Evolutionary conservation across 1,139 yeast species (phyloP).

Genomic region (Blastobotrys malaysiensis): DNA sequence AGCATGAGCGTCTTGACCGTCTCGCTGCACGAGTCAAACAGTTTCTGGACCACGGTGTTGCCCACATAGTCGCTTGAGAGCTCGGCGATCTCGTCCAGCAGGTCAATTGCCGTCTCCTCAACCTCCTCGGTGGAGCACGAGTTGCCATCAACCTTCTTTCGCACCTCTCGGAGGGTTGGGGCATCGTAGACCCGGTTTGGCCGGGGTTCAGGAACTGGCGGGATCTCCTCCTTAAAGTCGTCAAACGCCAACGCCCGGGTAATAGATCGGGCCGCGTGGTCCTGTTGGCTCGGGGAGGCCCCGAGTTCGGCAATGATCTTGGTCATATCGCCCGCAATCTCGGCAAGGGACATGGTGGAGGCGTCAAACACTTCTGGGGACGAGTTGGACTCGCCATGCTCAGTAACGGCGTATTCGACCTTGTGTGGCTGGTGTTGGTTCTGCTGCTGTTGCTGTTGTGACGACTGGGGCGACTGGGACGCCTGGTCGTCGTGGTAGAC

Average conservation of each 20-base stretch:
- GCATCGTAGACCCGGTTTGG: conserved; percentile 70
- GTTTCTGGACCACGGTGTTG: conserved; percentile 88
- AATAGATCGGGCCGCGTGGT: conserved; percentile 19
- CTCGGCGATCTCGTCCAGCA: conserved; percentile 88
- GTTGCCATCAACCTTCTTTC: conserved; percentile 46
- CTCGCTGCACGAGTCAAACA: conserved; percentile 68
- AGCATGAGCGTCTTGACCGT: conserved; percentile 77
- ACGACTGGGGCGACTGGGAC: neutral
- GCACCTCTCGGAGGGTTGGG: conserved; percentile 61
- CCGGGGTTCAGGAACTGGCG: conserved; percentile 33
- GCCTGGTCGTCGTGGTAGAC: neutral
- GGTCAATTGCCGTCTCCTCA: conserved; percentile 77
- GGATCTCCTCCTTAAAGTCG: conserved; percentile 25
- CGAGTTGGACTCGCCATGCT: conserved; percentile 9
- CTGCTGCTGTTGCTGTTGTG: conserved; percentile 1
- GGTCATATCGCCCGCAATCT: conserved; percentile 27
- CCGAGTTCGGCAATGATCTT: conserved; percentile 31
- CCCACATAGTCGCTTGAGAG: conserved; percentile 91
- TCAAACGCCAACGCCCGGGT: conserved; percentile 28
- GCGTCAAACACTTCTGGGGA: conserved; percentile 3
- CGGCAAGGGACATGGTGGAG: conserved; percentile 17
- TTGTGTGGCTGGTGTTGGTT: neutral
- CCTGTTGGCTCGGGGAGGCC: conserved; percentile 25
- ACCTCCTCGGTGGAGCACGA: conserved; percentile 48
- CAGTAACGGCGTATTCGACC: conserved; percentile 18